Conservation (phyloP, 805 yeast species). For the Suhomyces vadensis region DNA sequence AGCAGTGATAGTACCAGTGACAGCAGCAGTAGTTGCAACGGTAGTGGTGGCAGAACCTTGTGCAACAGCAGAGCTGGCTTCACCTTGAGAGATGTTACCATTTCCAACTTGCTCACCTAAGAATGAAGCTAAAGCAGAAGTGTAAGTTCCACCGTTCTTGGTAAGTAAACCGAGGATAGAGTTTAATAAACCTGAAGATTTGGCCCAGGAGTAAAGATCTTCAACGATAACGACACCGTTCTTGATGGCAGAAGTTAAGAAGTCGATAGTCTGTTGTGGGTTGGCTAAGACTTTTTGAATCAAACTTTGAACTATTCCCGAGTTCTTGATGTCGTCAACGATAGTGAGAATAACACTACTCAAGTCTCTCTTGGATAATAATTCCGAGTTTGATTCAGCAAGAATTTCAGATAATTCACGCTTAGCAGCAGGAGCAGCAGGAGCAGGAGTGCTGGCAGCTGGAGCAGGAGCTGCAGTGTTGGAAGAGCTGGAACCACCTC, state of each 20-base stretch:
- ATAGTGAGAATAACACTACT: constrained; percentile 27
- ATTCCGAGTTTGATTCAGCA: constrained; percentile 23
- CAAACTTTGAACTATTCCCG: constrained; percentile 35
- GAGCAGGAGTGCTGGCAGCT: constrained; percentile 16
- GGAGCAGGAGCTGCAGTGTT: constrained; percentile 17
- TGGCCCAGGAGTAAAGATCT: constrained; percentile 41
- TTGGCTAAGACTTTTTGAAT: constrained; percentile 37
- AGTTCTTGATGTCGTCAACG: constrained; percentile 30
- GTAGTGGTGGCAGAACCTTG: constrained; percentile 13
- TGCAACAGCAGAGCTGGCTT: constrained; percentile 11
- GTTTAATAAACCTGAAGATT: constrained; percentile 35
- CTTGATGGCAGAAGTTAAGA: constrained; percentile 34
- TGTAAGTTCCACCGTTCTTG: constrained; percentile 27
- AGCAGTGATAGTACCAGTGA: constrained; percentile 11
- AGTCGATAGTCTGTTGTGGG: constrained; percentile 35
- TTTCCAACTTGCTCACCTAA: constrained; percentile 25
- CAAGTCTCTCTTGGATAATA: constrained; percentile 39
- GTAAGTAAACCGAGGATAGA: constrained; percentile 26
- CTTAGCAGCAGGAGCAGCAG: constrained; percentile 9
- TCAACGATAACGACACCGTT: constrained; percentile 34
- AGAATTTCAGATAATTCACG: constrained; percentile 7
- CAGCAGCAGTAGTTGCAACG: constrained; percentile 14
- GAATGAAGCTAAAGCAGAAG: constrained; percentile 25
- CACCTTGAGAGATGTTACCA: constrained; percentile 24
- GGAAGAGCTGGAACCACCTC: constrained; percentile 9